Conservation (phyloP, 2,329 filamentous ascomycete genomes). For the Rhynchosporium secalis region DNA sequence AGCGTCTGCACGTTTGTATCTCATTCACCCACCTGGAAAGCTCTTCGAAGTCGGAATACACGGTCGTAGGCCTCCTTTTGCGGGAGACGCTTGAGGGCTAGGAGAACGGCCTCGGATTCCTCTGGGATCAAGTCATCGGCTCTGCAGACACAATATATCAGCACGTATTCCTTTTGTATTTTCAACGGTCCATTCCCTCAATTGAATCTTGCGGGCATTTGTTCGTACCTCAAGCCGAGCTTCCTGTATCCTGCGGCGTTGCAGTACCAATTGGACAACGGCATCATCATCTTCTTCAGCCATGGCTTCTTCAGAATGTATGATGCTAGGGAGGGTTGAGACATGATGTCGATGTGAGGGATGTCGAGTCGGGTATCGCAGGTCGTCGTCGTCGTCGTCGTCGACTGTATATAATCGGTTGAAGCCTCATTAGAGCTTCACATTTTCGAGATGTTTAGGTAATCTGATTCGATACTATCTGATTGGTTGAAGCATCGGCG, state of each 20-base stretch:
- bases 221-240: conserved; percentile 79
- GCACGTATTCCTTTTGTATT: conserved; percentile 24
- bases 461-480: not conserved
- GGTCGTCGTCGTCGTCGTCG: not conserved
- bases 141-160: conserved; percentile 50
- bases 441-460: conserved; percentile 11
- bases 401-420: not conserved
- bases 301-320: conserved; percentile 83
- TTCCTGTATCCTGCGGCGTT: conserved; percentile 90
- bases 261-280: conserved; percentile 84
- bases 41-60: conserved; percentile 93
- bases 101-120: conserved; percentile 83
- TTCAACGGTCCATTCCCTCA: conserved; percentile 4
- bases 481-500: conserved; percentile 1
- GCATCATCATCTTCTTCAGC: conserved; percentile 76
- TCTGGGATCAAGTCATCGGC: conserved; percentile 94
- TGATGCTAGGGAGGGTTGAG: conserved; percentile 61
- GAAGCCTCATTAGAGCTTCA: not conserved
- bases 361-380: conserved; percentile 19
- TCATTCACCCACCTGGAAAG: conserved; percentile 69
- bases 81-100: conserved; percentile 85
- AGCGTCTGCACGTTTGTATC: not conserved
- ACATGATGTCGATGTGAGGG: conserved; percentile 36
- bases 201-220: conserved; percentile 16
- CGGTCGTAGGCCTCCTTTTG: conserved; percentile 94